Conservation (phyloP, 495 filamentous ascomycete genomes). For the Thermothielavioides terrestris region DNA sequence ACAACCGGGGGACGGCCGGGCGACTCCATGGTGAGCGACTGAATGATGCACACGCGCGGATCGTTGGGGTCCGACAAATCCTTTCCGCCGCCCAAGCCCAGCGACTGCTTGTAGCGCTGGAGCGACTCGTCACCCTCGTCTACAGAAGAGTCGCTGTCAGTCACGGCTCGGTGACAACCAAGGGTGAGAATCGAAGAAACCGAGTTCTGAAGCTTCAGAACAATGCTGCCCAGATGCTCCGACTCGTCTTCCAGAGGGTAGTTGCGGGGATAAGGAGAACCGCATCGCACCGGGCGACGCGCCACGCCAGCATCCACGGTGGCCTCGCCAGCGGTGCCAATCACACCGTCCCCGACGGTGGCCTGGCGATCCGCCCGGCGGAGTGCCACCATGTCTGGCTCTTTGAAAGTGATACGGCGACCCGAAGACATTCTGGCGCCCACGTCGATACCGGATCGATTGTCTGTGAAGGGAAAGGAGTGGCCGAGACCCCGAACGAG, state of each 20-base stretch:
- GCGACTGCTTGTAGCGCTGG: constrained; percentile 91
- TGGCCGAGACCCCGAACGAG: too few species aligned
- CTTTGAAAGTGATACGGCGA: constrained; percentile 5
- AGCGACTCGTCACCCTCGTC: constrained; percentile 80
- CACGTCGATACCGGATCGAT: not conserved
- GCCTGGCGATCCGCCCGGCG: not conserved
- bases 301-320: not conserved
- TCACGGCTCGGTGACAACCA: not conserved
- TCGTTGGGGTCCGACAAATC: constrained; percentile 65
- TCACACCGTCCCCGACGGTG: not conserved
- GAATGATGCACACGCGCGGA: constrained; percentile 78
- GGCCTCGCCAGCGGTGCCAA: not conserved
- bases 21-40: constrained; percentile 75
- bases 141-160: constrained; percentile 21
- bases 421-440: constrained; percentile 4
- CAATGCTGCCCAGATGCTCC: not conserved
- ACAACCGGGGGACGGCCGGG: constrained; percentile 71
- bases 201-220: not conserved
- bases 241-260: not conserved
- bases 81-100: constrained; percentile 62
- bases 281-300: not conserved
- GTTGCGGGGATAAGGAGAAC: constrained; percentile 4
- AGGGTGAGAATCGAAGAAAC: not conserved
- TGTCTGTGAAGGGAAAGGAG: not conserved
- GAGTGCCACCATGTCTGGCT: not conserved